Conservation (phyloP, 495 filamentous ascomycete genomes). For the Trichoderma reesei region DNA sequence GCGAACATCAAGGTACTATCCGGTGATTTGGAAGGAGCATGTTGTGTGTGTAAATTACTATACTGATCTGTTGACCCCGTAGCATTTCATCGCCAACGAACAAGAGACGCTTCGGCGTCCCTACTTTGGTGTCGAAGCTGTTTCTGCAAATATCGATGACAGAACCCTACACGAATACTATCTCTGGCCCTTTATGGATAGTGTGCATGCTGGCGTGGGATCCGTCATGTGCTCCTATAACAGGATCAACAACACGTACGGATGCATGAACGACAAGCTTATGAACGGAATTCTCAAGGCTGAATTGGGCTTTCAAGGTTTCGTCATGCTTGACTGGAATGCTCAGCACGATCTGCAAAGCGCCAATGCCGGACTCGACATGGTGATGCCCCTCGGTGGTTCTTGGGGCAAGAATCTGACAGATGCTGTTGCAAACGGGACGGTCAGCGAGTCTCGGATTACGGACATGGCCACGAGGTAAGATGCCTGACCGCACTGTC, state of each 20-base stretch:
- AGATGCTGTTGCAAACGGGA: constrained; percentile 37
- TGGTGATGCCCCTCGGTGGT: constrained; percentile 48
- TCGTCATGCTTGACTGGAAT: constrained; percentile 56
- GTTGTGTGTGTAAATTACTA: not conserved
- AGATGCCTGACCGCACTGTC: not conserved
- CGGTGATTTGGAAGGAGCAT: not conserved
- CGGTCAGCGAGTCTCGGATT: constrained; percentile 37
- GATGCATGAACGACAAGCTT: constrained; percentile 52
- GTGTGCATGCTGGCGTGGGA: constrained; percentile 49
- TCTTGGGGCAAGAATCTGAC: constrained; percentile 27
- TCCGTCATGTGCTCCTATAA: constrained; percentile 66
- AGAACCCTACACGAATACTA: constrained; percentile 63
- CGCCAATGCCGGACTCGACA: constrained; percentile 49
- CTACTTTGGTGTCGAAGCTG: constrained; percentile 30
- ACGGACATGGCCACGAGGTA: constrained; percentile 44
- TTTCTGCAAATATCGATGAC: constrained; percentile 58
- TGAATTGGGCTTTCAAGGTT: constrained; percentile 57
- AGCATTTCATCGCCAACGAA: constrained; percentile 57
- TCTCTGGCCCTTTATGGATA: constrained; percentile 62
- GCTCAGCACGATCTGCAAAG: constrained; percentile 48
- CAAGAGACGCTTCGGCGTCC: constrained; percentile 56
- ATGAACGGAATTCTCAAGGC: constrained; percentile 55
- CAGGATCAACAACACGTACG: constrained; percentile 54
- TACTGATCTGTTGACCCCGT: not conserved
- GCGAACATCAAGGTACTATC: constrained; percentile 40